Evolutionary conservation across 139 green algal species (phyloP).

Genomic region (Chlorella sp.): DNA sequence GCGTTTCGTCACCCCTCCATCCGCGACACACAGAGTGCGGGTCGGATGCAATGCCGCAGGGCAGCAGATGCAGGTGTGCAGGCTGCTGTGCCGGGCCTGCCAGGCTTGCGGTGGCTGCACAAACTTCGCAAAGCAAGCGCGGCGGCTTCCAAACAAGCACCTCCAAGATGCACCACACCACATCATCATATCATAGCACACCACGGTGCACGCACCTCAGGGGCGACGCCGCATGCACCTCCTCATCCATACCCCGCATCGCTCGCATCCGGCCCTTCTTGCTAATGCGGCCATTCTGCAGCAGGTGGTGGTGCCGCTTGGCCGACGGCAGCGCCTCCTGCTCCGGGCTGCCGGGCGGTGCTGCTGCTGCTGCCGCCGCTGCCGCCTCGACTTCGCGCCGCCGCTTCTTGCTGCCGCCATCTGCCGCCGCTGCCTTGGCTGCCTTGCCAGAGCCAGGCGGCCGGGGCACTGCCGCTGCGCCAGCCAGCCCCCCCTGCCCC

Average conservation of each 20-base stretch:
- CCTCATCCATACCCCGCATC: neutral
- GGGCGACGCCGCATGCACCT: neutral
- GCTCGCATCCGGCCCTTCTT: neutral
- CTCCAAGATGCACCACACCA: no score
- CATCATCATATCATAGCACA: no score
- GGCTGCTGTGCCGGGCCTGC: no score
- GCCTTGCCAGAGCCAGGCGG: neutral
- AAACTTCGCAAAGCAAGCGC: no score
- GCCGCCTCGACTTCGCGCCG: neutral
- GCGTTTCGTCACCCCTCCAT: constrained; percentile 28
- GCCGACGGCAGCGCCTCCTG: neutral
- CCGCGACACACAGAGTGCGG: neutral
- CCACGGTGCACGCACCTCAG: neutral
- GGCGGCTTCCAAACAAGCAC: no score
- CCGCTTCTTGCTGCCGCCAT: neutral
- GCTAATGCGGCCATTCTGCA: constrained; percentile 12
- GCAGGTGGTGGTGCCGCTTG: neutral
- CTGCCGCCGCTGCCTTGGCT: neutral
- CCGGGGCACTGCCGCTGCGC: neutral
- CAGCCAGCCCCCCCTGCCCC: neutral
- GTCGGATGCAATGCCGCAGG: constrained; percentile 20
- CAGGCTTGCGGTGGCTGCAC: no score
- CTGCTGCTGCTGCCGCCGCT: neutral
- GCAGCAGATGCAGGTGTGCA: no score
- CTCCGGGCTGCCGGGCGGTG: neutral